These are phyloP conservation scores for Puccinia coronata DNA, from an alignment of 1,284 basidiomycete species.

Conservation along the genomic window DNA sequence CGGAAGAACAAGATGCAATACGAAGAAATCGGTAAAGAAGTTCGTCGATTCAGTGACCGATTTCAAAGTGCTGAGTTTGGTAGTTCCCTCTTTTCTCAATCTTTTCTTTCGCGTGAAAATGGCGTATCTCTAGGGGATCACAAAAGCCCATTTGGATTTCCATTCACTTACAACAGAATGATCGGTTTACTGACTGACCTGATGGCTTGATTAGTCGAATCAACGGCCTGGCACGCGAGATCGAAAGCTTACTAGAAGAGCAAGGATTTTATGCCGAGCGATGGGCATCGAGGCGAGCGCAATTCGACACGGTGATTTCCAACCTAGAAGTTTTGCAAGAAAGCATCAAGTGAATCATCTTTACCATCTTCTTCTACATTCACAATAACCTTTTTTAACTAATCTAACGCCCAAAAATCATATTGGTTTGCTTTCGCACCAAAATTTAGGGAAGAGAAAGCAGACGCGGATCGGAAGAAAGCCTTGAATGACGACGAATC, in stretches of 20 bases:
- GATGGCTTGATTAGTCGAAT: constrained; percentile 30
- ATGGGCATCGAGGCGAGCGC: constrained; percentile 38
- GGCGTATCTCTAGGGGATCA: not conserved
- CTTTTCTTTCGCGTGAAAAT: not conserved
- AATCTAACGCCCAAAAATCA: no score
- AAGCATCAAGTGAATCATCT: constrained; percentile 34
- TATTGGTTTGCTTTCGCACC: not conserved
- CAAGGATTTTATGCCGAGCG: constrained; percentile 40
- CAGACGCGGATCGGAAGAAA: constrained; percentile 48
- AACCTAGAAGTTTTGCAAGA: constrained; percentile 46
- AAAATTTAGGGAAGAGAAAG: constrained; percentile 43
- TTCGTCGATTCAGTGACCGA: constrained; percentile 43
- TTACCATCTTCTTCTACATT: not conserved
- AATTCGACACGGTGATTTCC: constrained; percentile 46
- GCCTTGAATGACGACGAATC: constrained; percentile 45
- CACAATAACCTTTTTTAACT: not conserved
- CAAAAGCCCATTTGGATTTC: not conserved
- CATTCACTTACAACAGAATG: no score
- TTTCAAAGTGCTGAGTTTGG: constrained; percentile 46
- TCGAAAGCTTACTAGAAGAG: constrained; percentile 39
- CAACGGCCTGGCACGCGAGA: constrained; percentile 35
- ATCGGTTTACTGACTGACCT: constrained; percentile 1
- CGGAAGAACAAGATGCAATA: constrained; percentile 41
- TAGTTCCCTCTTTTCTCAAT: constrained; percentile 15
- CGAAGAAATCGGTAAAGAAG: constrained; percentile 47